Percentiles rank a stretch among this genome's conserved stretches.
phyloP scores from a whole-genome alignment of 2,329 filamentous ascomycete genomes.

The Aspergillus intermedius region DNA sequence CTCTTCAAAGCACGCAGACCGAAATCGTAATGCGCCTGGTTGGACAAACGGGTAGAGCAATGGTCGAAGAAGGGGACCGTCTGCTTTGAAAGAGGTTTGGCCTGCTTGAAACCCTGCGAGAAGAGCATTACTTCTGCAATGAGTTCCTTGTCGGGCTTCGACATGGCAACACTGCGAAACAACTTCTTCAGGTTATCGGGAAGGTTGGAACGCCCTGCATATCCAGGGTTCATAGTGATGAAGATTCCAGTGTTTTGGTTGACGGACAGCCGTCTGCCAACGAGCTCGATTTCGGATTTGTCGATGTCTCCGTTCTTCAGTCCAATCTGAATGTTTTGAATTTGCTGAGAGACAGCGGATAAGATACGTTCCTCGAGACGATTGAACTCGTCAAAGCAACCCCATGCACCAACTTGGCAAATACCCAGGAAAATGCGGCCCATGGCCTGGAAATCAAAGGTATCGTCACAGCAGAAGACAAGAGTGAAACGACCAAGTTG shows the following conservation, averaged over 20 bases:
- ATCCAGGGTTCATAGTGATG: constrained; percentile 99
- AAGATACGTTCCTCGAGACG: constrained; percentile 95
- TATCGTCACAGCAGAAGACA: constrained; percentile 99
- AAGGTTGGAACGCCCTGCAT: constrained; percentile 94
- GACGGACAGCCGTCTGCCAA: constrained; percentile 82
- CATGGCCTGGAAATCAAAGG: constrained; percentile 99
- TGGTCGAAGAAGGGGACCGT: constrained; percentile 98
- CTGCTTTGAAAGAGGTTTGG: constrained; percentile 87
- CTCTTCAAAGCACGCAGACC: constrained; percentile 96
- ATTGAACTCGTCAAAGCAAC: constrained; percentile 99
- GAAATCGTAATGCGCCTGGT: constrained; percentile 98
- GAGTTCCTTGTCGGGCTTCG: constrained; percentile 97
- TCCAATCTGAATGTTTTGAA: constrained; percentile 97
- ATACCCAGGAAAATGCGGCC: constrained; percentile 98
- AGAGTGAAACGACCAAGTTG: constrained; percentile 96
- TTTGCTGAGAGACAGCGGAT: constrained; percentile 96
- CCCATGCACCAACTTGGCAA: constrained; percentile 98
- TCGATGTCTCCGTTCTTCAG: constrained; percentile 78
- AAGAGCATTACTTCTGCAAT: constrained; percentile 99
- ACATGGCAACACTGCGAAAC: constrained; percentile 99
- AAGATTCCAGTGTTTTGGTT: constrained; percentile 96
- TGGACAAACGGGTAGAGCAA: constrained; percentile 73
- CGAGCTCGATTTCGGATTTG: constrained; percentile 85
- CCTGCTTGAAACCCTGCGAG: constrained; percentile 97
- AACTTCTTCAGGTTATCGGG: constrained; percentile 99